Evolutionary conservation across 2,329 filamentous ascomycete genomes (phyloP).

Genomic region (Bipolaris zeicola): DNA sequence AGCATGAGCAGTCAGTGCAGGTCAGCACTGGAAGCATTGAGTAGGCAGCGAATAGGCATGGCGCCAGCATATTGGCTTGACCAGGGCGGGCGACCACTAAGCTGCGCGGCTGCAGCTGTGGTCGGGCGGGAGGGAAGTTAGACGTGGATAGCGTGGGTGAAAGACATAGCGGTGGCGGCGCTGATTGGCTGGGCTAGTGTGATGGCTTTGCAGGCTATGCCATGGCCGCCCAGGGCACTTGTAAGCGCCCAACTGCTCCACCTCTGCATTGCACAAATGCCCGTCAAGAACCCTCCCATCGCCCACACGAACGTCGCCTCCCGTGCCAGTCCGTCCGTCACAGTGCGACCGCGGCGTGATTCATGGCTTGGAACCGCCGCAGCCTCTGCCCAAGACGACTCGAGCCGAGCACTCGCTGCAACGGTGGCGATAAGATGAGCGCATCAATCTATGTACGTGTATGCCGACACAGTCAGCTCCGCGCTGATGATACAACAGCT

Average conservation of each 20-base stretch:
- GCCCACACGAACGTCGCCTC: slow-evolving; percentile 3
- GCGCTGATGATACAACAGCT: slow-evolving; percentile 1
- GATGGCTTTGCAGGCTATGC: slow-evolving; percentile 30
- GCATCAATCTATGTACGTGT: not conserved
- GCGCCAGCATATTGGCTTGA: slow-evolving; percentile 34
- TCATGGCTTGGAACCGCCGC: slow-evolving; percentile 13
- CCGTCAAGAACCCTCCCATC: slow-evolving; percentile 2
- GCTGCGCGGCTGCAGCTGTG: slow-evolving; percentile 28
- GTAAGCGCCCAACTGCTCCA: slow-evolving; percentile 40
- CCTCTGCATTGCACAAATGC: slow-evolving; percentile 10
- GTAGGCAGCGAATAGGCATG: slow-evolving; percentile 35
- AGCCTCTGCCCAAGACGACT: not conserved
- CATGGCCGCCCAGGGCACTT: slow-evolving; percentile 24
- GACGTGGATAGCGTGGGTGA: slow-evolving; percentile 27
- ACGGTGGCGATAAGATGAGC: not conserved
- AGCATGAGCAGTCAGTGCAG: slow-evolving; percentile 28
- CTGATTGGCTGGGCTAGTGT: slow-evolving; percentile 32
- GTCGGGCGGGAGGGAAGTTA: slow-evolving; percentile 32
- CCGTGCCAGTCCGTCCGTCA: slow-evolving; percentile 27
- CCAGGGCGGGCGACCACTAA: slow-evolving; percentile 41
- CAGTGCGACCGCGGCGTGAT: slow-evolving; percentile 40
- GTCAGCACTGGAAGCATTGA: slow-evolving; percentile 35
- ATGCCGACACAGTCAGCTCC: slow-evolving; percentile 17
- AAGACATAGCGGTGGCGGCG: slow-evolving; percentile 10
- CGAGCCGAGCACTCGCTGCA: not conserved